phyloP scores from a whole-genome alignment of 352 stramenopile species.

The Phytophthora chlamydospora region DNA sequence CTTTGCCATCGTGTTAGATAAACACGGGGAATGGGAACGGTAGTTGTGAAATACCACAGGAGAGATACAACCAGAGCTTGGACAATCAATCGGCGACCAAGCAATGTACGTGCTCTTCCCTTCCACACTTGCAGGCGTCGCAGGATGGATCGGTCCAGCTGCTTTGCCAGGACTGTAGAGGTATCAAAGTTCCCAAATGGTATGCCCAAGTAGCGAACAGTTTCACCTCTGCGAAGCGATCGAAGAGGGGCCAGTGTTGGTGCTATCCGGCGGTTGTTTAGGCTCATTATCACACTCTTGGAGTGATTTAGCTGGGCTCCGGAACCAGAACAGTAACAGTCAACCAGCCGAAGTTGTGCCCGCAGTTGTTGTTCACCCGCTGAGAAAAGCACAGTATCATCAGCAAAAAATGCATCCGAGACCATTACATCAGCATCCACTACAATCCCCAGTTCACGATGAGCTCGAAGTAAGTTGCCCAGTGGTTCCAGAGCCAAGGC shows the following conservation, averaged over 20 bases:
- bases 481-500: no score
- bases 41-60: slow-evolving; percentile 5
- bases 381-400: slow-evolving; percentile 10
- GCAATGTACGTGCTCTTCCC: slow-evolving; percentile 3
- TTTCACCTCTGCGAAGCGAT: neutral
- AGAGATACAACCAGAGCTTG: slow-evolving; percentile 8
- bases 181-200: slow-evolving; percentile 2
- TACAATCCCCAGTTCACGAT: no score
- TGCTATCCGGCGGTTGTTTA: neutral
- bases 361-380: neutral
- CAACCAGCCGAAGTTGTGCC: neutral
- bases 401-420: slow-evolving; percentile 4
- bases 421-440: no score
- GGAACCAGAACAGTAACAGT: neutral
- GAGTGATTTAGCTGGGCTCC: slow-evolving; percentile 5
- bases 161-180: neutral
- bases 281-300: slow-evolving; percentile 3
- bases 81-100: slow-evolving; percentile 5
- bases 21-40: no score
- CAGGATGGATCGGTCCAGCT: slow-evolving; percentile 2
- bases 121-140: neutral
- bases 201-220: slow-evolving; percentile 3
- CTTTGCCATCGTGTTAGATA: no score
- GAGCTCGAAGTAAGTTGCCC: no score
- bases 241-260: no score